Base-by-base conservation (phyloP, 768 basidiomycete species). In the Lepiota venenata region DNA sequence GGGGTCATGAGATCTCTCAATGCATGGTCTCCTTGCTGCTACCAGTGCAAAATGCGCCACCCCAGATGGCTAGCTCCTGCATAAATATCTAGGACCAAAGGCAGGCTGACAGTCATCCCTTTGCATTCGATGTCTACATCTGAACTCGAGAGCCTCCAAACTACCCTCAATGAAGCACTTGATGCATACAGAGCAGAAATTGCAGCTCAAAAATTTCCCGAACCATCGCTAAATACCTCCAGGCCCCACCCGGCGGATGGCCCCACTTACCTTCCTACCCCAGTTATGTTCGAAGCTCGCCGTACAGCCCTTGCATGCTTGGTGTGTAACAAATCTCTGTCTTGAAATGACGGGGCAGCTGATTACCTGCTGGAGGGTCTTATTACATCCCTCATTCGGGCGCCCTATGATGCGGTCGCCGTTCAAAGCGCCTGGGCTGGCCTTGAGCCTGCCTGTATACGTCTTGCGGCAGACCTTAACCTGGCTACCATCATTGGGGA, bases 181-280 rank as follows among this genome's bases (percentile, higher is more conserved):
- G 71, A 74, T 50, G 60, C 61, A 22, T 71, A 71, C 66, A 72
- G 71, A 56, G 67, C 68, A 10, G 73, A 73, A 57, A 61, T 74
- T 29, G 64, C 64, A 18, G 64, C 68, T 22, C 70, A 70, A 50
- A 64, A 67, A 46, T 61, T 74, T 11, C 58, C 69, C 6, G 71
- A 74, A 56, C 73, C 69, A 3, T 73, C 72, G 8, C 56, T 69
- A 51, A 66, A 66, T 38, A 70, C 72, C 0, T 69, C 70, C 0
- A 68, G 70, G 53, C 56, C 63, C 12, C 72, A 73, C 53, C 69
- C 69, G 25, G 69, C 69, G 45, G 70, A 73, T 62, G 68, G 10
- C 10, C 6, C 9, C 32, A 2, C 32, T 32, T 32, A 32, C 46
- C 61, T 74, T 22, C 72, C 72, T 7, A 70, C 67, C 2, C 69